Evolutionary conservation across 331 rosid species (phyloP).

Genomic region (Rosa hybrid): DNA sequence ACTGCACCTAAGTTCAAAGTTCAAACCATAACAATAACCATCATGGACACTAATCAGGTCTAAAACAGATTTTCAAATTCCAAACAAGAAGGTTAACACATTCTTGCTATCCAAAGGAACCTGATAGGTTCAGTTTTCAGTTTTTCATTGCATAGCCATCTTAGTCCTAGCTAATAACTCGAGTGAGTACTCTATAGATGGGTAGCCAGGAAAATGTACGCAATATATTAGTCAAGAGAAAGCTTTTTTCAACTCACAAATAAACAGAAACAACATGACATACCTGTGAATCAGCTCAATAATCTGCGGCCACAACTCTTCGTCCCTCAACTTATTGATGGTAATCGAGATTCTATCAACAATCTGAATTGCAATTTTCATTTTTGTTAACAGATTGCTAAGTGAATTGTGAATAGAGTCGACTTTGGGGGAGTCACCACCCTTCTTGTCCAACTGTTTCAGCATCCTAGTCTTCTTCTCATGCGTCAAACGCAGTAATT

Average conservation of each 20-base stretch:
- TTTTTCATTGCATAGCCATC: not conserved
- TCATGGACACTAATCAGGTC: not conserved
- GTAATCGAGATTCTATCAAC: slow-evolving; percentile 74
- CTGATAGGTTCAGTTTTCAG: not conserved
- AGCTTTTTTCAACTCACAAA: not conserved
- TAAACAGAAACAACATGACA: slow-evolving; percentile 3
- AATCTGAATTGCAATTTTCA: slow-evolving; percentile 77
- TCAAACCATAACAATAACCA: not conserved
- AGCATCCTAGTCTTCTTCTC: slow-evolving; percentile 70
- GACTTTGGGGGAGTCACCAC: slow-evolving; percentile 45
- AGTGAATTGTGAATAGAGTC: slow-evolving; percentile 45
- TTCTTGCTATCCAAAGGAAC: not conserved
- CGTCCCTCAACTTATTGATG: slow-evolving; percentile 69
- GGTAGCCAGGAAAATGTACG: not conserved
- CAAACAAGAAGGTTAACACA: not conserved
- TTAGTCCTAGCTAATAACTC: not conserved
- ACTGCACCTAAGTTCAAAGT: not conserved
- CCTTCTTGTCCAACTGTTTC: slow-evolving; percentile 44
- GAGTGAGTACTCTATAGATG: not conserved
- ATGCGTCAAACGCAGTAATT: slow-evolving; percentile 58
- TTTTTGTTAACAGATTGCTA: slow-evolving; percentile 43
- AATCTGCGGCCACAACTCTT: slow-evolving; percentile 74
- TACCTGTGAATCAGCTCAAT: slow-evolving; percentile 67
- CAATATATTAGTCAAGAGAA: not conserved
- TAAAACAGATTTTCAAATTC: not conserved